Percentiles rank a stretch among this genome's conserved stretches.
Conservation (phyloP, 192 early-diverging fungal genomes). For the Coemansia furcata region DNA sequence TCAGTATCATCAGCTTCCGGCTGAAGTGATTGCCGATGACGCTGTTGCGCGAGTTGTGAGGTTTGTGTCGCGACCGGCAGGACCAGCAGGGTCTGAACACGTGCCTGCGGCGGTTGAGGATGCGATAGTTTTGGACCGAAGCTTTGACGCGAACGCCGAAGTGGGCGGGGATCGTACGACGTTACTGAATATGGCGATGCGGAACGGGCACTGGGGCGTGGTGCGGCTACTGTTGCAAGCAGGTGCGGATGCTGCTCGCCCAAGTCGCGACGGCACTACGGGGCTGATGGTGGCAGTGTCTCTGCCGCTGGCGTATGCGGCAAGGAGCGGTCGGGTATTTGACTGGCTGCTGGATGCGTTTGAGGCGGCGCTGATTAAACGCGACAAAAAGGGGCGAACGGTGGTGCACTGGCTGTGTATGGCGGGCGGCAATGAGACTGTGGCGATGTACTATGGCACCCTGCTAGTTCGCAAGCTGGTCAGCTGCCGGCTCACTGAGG, state of each 20-base stretch:
- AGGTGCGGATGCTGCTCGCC: slow-evolving; percentile 15
- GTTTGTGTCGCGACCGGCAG: not conserved
- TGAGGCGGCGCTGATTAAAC: slow-evolving; percentile 12
- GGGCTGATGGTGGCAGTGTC: slow-evolving; percentile 41
- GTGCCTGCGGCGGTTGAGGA: slow-evolving; percentile 16
- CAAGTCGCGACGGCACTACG: slow-evolving; percentile 29
- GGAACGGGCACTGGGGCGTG: slow-evolving; percentile 33
- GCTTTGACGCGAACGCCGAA: slow-evolving; percentile 9
- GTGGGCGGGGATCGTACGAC: slow-evolving; percentile 12
- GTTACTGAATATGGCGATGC: slow-evolving; percentile 28
- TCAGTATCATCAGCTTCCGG: not conserved
- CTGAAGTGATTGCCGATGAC: not conserved
- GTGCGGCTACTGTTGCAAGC: slow-evolving; percentile 34
- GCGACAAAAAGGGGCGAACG: slow-evolving; percentile 40
- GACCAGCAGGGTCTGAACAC: not conserved
- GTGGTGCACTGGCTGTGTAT: slow-evolving; percentile 41
- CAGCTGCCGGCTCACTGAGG: slow-evolving; percentile 8
- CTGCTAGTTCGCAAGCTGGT: slow-evolving; percentile 13
- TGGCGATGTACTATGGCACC: slow-evolving; percentile 16
- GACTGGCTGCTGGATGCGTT: slow-evolving; percentile 36
- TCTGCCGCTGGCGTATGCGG: slow-evolving; percentile 13
- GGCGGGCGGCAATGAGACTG: slow-evolving; percentile 6
- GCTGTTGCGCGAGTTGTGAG: not conserved
- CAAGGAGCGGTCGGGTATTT: slow-evolving; percentile 16
- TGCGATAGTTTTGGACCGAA: slow-evolving; percentile 8